phyloP scores from a whole-genome alignment of 441 rosid species.

The Mallotus japonicus region DNA sequence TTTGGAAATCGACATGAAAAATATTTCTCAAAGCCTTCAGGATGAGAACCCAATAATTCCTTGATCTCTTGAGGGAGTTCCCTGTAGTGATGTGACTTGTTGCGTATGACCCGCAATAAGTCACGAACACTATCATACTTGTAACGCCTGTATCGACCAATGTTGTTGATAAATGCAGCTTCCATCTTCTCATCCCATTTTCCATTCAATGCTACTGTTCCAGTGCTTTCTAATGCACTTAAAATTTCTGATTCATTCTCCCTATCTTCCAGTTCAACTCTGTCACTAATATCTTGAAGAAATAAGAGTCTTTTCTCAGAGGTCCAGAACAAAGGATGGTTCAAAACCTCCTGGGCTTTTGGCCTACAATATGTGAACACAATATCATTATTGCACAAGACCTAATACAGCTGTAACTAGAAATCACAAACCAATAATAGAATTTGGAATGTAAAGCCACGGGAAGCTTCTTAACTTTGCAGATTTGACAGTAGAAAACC shows the following conservation, averaged over 20 bases:
- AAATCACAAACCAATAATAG: not conserved
- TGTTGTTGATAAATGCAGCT: slow-evolving; percentile 58
- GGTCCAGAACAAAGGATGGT: slow-evolving; percentile 84
- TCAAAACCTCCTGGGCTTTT: slow-evolving; percentile 54
- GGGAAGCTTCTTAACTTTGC: slow-evolving; percentile 5
- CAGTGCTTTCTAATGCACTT: slow-evolving; percentile 62
- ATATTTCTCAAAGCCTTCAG: slow-evolving; percentile 76
- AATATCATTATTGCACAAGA: not conserved
- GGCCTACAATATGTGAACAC: slow-evolving; percentile 45
- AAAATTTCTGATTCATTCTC: slow-evolving; percentile 58
- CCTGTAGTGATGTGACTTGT: slow-evolving; percentile 78
- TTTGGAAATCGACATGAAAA: slow-evolving; percentile 70
- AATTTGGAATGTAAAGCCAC: not conserved
- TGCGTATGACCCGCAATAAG: slow-evolving; percentile 67
- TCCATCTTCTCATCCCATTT: slow-evolving; percentile 90
- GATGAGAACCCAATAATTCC: slow-evolving; percentile 68
- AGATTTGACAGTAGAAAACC: not conserved
- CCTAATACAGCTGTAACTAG: not conserved
- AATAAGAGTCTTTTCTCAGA: slow-evolving; percentile 72
- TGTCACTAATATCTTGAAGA: slow-evolving; percentile 77
- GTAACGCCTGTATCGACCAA: slow-evolving; percentile 80
- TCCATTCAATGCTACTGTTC: slow-evolving; percentile 61
- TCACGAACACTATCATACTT: slow-evolving; percentile 72
- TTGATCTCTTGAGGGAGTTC: slow-evolving; percentile 78
- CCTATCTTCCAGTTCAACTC: slow-evolving; percentile 82